Base-by-base conservation (phyloP, 2,329 filamentous ascomycete species). In the Beauveria varroae region DNA sequence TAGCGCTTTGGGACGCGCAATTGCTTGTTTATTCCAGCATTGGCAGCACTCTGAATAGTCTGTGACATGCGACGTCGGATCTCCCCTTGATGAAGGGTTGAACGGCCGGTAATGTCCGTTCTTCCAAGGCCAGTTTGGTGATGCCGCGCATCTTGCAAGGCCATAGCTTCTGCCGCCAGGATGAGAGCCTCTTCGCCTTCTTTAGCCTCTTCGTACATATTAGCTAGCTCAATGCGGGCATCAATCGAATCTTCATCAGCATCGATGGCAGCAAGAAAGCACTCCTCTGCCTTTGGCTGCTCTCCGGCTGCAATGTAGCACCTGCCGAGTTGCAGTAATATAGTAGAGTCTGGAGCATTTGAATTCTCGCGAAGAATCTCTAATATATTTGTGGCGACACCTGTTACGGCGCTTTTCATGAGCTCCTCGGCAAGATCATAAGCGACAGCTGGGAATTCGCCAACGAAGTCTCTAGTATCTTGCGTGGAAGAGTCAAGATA, bases 361-460 rank as follows among this genome's bases (percentile, higher is more conserved):
- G 78, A 73, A 8, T 81, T 70, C 41, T 77, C 71, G 8, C 79
- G 75, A 52, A 87, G 79, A 5, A 83, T 72, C 49, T 83, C 78
- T 62, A 85, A 85, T 66, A 84, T 87, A 20, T 75, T 73, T 34
- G 85, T 74, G 5, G 86, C 86, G 16, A 66, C 30, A 5, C 64
- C 61, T 30, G 69, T 66, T 20, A 71, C 66, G 1, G 69, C 69
- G 47, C 64, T 66, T 18, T 67, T 69, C 22, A 66, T 64, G 46
- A 86, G 71, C 63, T 81, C 77, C 37, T 75, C 72, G 3, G 79
- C 82, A 24, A 83, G 73, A 64, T 96, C 88, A 64, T 88, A 85
- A 65, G 93, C 88, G n/a, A 96, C 81, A 71, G 96, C 89, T 16
- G 86, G 84, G 67, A 90, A 91, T 61, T 90, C 85, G 57, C 80